Base-by-base conservation (phyloP, 176 grass and related monocot species). In the Ensete glaucum region DNA sequence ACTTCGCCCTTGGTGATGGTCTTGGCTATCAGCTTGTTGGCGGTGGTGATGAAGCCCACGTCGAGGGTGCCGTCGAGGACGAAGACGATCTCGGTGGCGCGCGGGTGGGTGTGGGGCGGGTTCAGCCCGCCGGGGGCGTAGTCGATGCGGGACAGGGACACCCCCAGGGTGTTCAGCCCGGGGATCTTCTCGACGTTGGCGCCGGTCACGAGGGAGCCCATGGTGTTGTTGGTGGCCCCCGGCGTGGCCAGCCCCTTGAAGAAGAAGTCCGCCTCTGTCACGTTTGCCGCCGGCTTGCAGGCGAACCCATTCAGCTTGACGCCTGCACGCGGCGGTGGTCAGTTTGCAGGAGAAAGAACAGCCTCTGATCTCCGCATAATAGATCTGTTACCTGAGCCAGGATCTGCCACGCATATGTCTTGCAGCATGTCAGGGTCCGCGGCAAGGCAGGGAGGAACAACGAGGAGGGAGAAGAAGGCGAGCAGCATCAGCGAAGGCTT, bases 1-100 rank as follows among this genome's bases (percentile, higher is more conserved):
- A 67, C 26, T 26, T 67, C 64, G 26, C 64, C 64, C 64, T 43
- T 67, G 26, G 25, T 7, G 64, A 67, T 67, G 64, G 64, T 67
- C 64, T 34, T 67, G 25, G 64, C 24, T 12, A 67, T 34, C 8
- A 67, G 24, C 64, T 67, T 67, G 64, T 67, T 67, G 64, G 26
- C 64, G 24, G 64, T 67, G 64, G 64, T 67, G 64, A 67, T 67
- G 64, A 67, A 67, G 3, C 64, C 64, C 9, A 67, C 64, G 64
- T 67, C 64, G 64, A 67, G 12, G 64, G 64, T 7, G 64, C 64
- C 64, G 1, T 67, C 64, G 64, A 67, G 64, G 64, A 67, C 64
- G 64, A 67, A 67, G 25, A 67, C 25, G 26, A 67, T 15, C 64
- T 67, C 64, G 25, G 64, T 67, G 25, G 64, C 64, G 13, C 64